Conservation (phyloP, 202 grass and related monocot genomes). For the Cymbopogon flexuosus region DNA sequence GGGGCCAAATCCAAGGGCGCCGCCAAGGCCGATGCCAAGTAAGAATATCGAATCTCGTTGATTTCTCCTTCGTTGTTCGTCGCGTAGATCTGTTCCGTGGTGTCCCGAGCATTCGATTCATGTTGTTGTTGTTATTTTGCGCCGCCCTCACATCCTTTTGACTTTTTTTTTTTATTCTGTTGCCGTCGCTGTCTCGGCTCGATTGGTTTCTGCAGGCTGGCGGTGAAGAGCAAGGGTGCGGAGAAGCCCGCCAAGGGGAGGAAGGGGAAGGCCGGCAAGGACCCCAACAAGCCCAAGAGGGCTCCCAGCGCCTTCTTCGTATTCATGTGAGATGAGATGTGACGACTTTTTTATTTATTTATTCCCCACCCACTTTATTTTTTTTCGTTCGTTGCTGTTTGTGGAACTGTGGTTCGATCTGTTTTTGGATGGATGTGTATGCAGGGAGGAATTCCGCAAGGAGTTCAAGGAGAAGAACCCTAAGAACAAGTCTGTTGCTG, state of each 20-base stretch:
- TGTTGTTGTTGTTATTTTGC: not conserved
- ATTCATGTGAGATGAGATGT: conserved; percentile 66
- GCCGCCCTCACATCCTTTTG: not conserved
- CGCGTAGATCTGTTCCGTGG: not conserved
- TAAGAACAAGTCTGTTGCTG: conserved; percentile 85
- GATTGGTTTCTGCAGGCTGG: conserved; percentile 32
- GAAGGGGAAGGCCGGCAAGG: conserved; percentile 70
- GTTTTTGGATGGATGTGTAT: not conserved
- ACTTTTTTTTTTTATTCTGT: not conserved
- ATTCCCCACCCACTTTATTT: not conserved
- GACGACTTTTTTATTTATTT: not conserved
- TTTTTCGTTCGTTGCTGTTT: not conserved
- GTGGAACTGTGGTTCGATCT: not conserved
- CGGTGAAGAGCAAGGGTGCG: conserved; percentile 70
- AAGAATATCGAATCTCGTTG: not conserved
- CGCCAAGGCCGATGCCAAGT: conserved; percentile 76
- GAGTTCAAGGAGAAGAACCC: conserved; percentile 97
- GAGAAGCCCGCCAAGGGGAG: conserved; percentile 45
- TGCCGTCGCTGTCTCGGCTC: not conserved
- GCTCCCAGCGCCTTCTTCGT: conserved; percentile 92
- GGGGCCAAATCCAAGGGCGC: conserved; percentile 64
- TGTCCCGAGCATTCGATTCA: not conserved
- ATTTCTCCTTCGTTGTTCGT: not conserved
- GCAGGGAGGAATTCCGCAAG: conserved; percentile 88
- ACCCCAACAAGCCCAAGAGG: conserved; percentile 98